phyloP scores from a whole-genome alignment of 208 protist species.

The Leptomonas pyrrhocoris region DNA sequence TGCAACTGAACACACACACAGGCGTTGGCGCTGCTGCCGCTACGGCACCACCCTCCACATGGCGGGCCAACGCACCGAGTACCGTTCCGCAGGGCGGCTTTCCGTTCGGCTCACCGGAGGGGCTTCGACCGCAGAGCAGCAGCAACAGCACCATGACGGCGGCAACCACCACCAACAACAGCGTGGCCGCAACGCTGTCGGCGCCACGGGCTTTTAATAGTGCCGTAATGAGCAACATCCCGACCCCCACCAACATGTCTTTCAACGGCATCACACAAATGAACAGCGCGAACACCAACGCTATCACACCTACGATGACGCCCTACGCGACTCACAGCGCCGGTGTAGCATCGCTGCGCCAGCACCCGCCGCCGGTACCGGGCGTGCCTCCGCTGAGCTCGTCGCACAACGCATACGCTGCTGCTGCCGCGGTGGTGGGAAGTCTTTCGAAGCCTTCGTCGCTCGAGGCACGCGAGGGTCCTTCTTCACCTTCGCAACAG shows the following conservation, averaged over 20 bases:
- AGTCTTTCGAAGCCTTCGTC: neutral
- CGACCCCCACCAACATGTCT: neutral
- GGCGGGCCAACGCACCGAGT: neutral
- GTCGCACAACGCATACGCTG: neutral
- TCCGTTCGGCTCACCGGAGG: neutral
- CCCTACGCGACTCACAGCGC: neutral
- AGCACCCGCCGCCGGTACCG: neutral
- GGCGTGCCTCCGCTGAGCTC: neutral
- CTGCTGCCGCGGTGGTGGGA: too few species aligned
- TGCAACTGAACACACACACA: constrained; percentile 2
- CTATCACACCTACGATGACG: too few species aligned
- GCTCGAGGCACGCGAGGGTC: neutral
- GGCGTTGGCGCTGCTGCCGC: neutral
- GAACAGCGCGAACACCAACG: constrained; percentile 15
- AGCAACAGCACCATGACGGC: constrained; percentile 12
- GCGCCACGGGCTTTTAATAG: neutral
- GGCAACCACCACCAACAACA: constrained; percentile 14
- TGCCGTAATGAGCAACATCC: neutral
- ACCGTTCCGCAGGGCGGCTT: neutral
- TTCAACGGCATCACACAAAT: constrained; percentile 1
- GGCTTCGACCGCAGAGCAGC: neutral
- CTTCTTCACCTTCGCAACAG: neutral
- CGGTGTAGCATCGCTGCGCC: neutral
- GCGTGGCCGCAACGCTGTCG: neutral
- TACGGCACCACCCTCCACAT: neutral